Evolutionary conservation across 257 asterid genomes (phyloP).

Genomic region (Solanum okadae): DNA sequence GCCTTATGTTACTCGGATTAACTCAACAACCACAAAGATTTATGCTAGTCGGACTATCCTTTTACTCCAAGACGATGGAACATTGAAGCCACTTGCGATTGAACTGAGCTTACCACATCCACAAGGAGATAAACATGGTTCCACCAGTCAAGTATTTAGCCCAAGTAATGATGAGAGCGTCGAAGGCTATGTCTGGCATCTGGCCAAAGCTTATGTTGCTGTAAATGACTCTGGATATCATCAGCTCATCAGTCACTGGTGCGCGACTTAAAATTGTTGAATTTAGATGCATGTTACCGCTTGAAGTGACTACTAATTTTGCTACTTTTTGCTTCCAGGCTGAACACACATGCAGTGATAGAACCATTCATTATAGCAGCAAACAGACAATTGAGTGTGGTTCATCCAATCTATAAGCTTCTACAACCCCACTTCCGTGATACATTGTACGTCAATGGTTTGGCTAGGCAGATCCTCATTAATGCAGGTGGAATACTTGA

Average conservation of each 20-base stretch:
- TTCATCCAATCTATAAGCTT: constrained; percentile 83
- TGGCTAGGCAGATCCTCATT: constrained; percentile 76
- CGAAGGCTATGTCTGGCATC: constrained; percentile 67
- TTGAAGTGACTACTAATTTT: background rate
- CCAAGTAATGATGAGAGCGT: constrained; percentile 46
- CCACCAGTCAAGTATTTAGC: constrained; percentile 49
- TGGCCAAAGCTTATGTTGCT: constrained; percentile 85
- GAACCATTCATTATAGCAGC: constrained; percentile 88
- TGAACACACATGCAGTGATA: constrained; percentile 80
- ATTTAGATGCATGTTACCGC: background rate
- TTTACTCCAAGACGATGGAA: constrained; percentile 61
- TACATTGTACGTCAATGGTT: constrained; percentile 71
- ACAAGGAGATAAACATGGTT: constrained; percentile 48
- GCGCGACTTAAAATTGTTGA: background rate
- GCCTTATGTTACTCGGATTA: constrained; percentile 64
- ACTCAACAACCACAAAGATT: constrained; percentile 54
- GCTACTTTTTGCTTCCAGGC: constrained; percentile 33
- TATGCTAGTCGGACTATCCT: constrained; percentile 81
- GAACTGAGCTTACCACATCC: constrained; percentile 79
- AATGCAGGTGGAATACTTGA: constrained; percentile 81
- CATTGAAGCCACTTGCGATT: constrained; percentile 79
- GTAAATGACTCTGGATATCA: constrained; percentile 91
- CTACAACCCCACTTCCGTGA: constrained; percentile 88
- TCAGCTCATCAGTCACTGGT: constrained; percentile 97
- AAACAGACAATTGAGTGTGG: constrained; percentile 61